A percentile compares a stretch with the other conserved stretches of the same genome.
phyloP scores from a whole-genome alignment of 2,329 filamentous ascomycete genomes.

The Epichloe sibirici region DNA sequence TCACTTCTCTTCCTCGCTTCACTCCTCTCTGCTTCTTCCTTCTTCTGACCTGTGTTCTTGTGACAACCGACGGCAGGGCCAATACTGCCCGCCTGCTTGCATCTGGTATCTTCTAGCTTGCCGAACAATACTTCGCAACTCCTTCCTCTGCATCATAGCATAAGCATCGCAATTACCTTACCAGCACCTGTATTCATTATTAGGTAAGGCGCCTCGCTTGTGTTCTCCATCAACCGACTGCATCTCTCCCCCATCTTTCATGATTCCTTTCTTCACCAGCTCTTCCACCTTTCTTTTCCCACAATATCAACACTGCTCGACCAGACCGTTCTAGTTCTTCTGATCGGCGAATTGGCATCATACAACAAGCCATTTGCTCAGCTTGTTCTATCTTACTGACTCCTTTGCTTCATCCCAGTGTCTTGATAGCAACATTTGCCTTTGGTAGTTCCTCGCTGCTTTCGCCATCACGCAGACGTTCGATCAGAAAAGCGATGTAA shows the following conservation, averaged over 20 bases:
- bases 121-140: slow-evolving; percentile 4
- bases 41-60: slow-evolving; percentile 4
- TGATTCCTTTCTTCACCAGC: slow-evolving; percentile 9
- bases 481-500: slow-evolving; percentile 16
- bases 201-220: slow-evolving; percentile 12
- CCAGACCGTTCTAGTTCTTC: slow-evolving; percentile 28
- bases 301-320: slow-evolving; percentile 33
- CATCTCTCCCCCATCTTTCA: slow-evolving; percentile 6
- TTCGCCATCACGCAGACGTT: slow-evolving; percentile 17
- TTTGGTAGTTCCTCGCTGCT: slow-evolving; percentile 20
- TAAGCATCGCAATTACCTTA: slow-evolving; percentile 14
- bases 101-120: slow-evolving; percentile 7
- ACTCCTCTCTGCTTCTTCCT: slow-evolving; percentile 6
- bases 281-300: slow-evolving; percentile 14
- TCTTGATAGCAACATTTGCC: slow-evolving; percentile 39
- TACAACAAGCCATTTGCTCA: slow-evolving; percentile 40
- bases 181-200: slow-evolving; percentile 6
- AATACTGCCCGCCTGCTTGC: slow-evolving; percentile 6
- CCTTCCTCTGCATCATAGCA: slow-evolving; percentile 8
- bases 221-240: slow-evolving; percentile 2
- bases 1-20: slow-evolving; percentile 3
- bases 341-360: slow-evolving; percentile 17
- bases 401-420: slow-evolving; percentile 43
- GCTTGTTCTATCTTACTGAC: slow-evolving; percentile 47
- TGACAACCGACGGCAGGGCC: slow-evolving; percentile 3